Evolutionary conservation across 108 stramenopile genomes (phyloP), one percentile per base, ranked within the genome.

Genomic region (Nitzschia sp.): DNA sequence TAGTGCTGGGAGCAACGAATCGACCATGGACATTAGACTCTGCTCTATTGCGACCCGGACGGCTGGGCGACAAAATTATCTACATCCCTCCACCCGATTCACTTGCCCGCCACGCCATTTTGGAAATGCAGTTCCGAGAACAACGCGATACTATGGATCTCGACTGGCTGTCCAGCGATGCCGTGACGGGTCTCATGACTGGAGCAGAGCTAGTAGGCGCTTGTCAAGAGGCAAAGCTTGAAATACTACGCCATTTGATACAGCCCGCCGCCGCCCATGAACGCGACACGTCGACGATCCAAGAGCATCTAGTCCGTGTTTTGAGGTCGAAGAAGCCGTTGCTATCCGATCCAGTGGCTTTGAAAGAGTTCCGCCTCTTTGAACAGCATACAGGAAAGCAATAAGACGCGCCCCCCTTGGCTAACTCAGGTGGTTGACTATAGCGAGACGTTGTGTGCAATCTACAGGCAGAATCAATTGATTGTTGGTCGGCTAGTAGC

Each of bases 81-180:
- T 95, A 89, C 53, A 92, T 99, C 4, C 96, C 95, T 41, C 91
- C 83, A 36, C 99, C 99, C 3, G 98, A 98, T 68, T 73, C 73
- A 66, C 48, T 44, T 55, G 99, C 87, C n/a, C 86, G 98, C 50
- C 83, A 71, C 65, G 73, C 85, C 28, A 97, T 98, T 68, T 84
- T 97, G 57, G 66, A 73, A 56, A 80, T 95, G 55, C 91, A 97
- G 58, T 77, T 86, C 35, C 13, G 50, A 19, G 38, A 34, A 21
- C 36, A 31, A 28, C 52, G 25, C 22, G 54, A 60, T 41, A 35
- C 28, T 27, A 15, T 64, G 28, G 73, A 74, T 35, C 6, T 66
- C 11, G 73, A 83, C 36, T 4, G 53, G 9, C 62, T 95, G 26
- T 84, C 89, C n/a, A 72, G 59, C 32, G 87, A 86, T 41, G 70